Percentiles rank a stretch among this genome's conserved stretches.
Evolutionary conservation across 2,329 filamentous ascomycete genomes (phyloP).

Genomic region (Cladosporium sp.): DNA sequence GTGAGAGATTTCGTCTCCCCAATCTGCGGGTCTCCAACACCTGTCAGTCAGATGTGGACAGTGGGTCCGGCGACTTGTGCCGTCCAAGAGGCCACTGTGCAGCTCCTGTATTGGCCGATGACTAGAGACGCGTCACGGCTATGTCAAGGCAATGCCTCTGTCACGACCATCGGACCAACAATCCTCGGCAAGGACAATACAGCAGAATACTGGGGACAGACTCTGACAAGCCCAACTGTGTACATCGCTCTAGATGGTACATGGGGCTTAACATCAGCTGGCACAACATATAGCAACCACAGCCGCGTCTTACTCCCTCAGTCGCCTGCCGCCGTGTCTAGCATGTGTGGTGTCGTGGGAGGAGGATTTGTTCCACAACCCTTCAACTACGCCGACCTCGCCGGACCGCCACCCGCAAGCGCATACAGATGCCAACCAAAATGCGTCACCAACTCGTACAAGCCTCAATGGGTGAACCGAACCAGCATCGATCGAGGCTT

Average conservation of each 20-base stretch:
- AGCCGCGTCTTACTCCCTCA: conserved; percentile 17
- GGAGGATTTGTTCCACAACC: conserved; percentile 13
- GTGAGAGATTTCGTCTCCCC: neutral
- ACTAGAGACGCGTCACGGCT: conserved; percentile 10
- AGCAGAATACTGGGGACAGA: conserved; percentile 15
- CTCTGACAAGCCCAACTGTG: conserved; percentile 21
- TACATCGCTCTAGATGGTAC: conserved; percentile 21
- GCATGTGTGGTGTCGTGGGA: conserved; percentile 17
- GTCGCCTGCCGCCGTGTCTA: conserved; percentile 15
- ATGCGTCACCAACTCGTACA: conserved; percentile 13
- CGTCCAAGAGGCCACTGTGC: conserved; percentile 16
- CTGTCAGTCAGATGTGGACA: neutral
- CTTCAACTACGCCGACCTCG: conserved; percentile 22
- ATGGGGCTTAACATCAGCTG: conserved; percentile 15
- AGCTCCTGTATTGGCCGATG: conserved; percentile 21
- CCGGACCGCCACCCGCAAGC: conserved; percentile 16
- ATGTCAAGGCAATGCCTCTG: conserved; percentile 14
- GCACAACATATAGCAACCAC: conserved; percentile 10
- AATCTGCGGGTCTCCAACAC: conserved; percentile 15
- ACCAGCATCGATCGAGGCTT: neutral
- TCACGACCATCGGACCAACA: conserved; percentile 16
- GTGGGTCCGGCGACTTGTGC: conserved; percentile 12
- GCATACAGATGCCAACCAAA: conserved; percentile 23
- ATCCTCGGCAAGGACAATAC: conserved; percentile 19
- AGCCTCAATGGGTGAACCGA: neutral